Evolutionary conservation across 1,284 basidiomycete species (phyloP), one percentile per base, ranked within the genome.

Genomic region (Vanrija sp.): DNA sequence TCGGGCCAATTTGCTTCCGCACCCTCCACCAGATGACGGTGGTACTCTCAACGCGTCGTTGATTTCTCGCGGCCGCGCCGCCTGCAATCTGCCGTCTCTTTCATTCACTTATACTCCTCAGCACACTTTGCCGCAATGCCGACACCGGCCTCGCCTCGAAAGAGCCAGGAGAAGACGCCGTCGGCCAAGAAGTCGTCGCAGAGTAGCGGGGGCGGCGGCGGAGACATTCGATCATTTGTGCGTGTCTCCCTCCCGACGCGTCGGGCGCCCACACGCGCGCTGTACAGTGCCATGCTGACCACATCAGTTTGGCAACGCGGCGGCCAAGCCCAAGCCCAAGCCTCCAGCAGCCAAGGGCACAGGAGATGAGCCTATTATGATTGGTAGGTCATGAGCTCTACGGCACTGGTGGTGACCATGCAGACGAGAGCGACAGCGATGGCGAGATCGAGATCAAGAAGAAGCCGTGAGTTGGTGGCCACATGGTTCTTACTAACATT

Each of bases 401-500:
- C 8, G 7, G 12, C 1, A 14, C 9, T 12, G 19, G 40, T n/a
- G 19, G 12, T 49, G 7, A 54, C 42, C 18, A 26, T 34, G 9
- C 51, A 69, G 69, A 70, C 40, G 71, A 72, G 50, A 73, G 71
- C 50, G 71, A 72, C 49, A 73, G 71, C 50, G 71, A 73, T 40
- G 72, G 73, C 19, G 72, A 74, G 43, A 58, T 56, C 23, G 55
- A 57, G 21, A 44, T 40, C 2, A 46, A 56, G 4, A 61, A 66
- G 48, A 61, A 60, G 49, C 60, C 64, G 62, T 62, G 49, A 58
- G 64, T 59, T 2, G 19, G 43, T 10, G 7, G 12, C 7, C 6
- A 5, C 5, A 10, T 8, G 5, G 18, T 6, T 28, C 10, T 28
- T 18, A 40, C 46, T 43, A 29, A 40, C 39, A 9, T 34, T 34